These are phyloP conservation scores for Bretziella fagacearum DNA, from an alignment of 2,329 filamentous ascomycete species.

Conservation along the genomic window DNA sequence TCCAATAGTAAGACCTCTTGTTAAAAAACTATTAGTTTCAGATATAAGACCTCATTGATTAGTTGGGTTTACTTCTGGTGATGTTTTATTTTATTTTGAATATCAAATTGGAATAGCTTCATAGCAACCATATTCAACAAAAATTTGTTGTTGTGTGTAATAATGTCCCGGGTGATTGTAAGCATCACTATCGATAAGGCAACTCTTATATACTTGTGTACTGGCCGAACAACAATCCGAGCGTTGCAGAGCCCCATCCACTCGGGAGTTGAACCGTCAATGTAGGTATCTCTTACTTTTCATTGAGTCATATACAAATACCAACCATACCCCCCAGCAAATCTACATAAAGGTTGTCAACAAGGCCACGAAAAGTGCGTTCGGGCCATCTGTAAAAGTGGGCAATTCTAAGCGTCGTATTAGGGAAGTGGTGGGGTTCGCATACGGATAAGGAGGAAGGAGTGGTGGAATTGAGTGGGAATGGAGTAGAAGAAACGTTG, in stretches of 20 bases:
- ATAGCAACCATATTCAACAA: too few species aligned
- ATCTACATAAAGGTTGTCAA: background rate
- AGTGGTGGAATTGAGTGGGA: background rate
- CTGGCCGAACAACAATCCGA: background rate
- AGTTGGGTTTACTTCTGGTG: too few species aligned
- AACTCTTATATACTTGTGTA: too few species aligned
- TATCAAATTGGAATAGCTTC: too few species aligned
- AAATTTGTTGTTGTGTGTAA: too few species aligned
- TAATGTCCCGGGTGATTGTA: too few species aligned
- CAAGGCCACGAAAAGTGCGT: background rate
- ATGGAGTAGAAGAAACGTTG: conserved; percentile 4
- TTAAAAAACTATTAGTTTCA: too few species aligned
- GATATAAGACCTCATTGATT: too few species aligned
- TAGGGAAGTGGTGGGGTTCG: conserved; percentile 1
- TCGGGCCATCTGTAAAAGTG: background rate
- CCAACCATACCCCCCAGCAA: background rate
- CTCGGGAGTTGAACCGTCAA: conserved; percentile 1
- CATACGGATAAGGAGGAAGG: background rate
- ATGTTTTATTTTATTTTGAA: too few species aligned
- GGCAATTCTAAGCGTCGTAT: background rate
- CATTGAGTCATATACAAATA: background rate
- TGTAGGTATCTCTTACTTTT: too few species aligned
- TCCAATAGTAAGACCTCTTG: too few species aligned
- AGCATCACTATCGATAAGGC: background rate
- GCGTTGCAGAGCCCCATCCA: conserved; percentile 3